A percentile compares a stretch with the other conserved stretches of the same genome.
Evolutionary conservation across 2,329 filamentous ascomycete species (phyloP).

Genomic region (Claviceps cyperi): DNA sequence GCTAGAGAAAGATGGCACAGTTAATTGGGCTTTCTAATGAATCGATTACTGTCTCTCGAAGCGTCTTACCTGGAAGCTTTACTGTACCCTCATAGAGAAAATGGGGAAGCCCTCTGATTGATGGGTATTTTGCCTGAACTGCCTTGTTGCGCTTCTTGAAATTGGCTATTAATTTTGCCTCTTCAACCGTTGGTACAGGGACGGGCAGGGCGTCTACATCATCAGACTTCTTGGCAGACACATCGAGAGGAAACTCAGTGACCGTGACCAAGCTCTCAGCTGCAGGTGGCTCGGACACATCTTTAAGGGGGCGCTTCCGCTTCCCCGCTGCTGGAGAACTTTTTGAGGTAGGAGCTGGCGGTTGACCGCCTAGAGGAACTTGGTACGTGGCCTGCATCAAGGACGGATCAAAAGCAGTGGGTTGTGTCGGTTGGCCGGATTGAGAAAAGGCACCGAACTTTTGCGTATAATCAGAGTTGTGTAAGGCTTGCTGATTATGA

Average conservation of each 20-base stretch:
- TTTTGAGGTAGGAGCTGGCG: slow-evolving; percentile 4
- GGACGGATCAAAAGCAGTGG: slow-evolving; percentile 1
- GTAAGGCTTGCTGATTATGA: slow-evolving; percentile 12
- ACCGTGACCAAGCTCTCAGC: slow-evolving; percentile 7
- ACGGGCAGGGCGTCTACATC: slow-evolving; percentile 19
- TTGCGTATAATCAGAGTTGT: slow-evolving; percentile 6
- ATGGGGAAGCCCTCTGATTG: slow-evolving; percentile 24
- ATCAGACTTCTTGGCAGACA: slow-evolving; percentile 17
- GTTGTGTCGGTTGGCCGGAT: slow-evolving; percentile 6
- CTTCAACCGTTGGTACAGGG: slow-evolving; percentile 19
- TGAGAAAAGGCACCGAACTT: slow-evolving; percentile 1
- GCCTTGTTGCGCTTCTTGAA: slow-evolving; percentile 24
- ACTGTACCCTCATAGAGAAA: slow-evolving; percentile 23
- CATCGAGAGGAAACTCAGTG: slow-evolving; percentile 17
- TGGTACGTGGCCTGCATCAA: slow-evolving; percentile 1
- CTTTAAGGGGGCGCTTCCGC: slow-evolving; percentile 21
- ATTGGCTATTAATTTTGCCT: slow-evolving; percentile 21
- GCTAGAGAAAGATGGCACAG: slow-evolving; percentile 7
- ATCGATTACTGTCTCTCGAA: neutral
- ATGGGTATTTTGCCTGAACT: slow-evolving; percentile 23
- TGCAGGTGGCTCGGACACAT: neutral
- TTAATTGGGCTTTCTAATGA: neutral
- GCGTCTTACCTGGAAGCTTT: slow-evolving; percentile 21
- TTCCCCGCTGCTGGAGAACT: slow-evolving; percentile 21
- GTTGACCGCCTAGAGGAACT: neutral